phyloP scores from a whole-genome alignment of 23 red algal species.

The Pyropia yezoensis region DNA sequence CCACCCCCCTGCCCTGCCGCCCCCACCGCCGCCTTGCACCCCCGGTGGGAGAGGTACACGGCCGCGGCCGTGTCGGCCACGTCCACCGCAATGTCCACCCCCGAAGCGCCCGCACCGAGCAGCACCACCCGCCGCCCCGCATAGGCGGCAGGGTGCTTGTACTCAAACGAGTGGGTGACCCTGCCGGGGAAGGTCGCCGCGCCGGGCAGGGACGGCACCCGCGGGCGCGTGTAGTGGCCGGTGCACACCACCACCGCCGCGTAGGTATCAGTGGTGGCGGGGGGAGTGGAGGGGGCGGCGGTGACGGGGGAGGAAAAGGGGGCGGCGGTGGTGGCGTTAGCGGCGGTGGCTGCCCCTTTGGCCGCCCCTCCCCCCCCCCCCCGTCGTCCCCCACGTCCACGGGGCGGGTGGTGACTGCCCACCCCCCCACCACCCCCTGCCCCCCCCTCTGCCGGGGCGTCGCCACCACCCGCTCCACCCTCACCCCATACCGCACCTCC shows the following conservation, averaged over 20 bases:
- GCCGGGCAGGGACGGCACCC: conserved; percentile 17
- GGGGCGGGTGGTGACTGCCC: neutral
- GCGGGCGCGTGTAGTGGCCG: conserved; percentile 73
- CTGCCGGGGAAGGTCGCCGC: conserved; percentile 4
- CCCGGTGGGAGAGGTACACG: conserved; percentile 47
- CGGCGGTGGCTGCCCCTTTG: conserved; percentile 48
- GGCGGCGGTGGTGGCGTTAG: conserved; percentile 57
- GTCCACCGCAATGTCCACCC: conserved; percentile 80
- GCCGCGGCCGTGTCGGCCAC: conserved; percentile 23
- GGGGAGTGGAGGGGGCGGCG: conserved; percentile 23
- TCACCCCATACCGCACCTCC: conserved; percentile 22
- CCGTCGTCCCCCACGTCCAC: neutral
- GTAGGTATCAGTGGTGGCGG: neutral
- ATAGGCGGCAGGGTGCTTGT: conserved; percentile 25
- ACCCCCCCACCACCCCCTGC: conserved; percentile 1
- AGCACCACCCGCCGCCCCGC: conserved; percentile 35
- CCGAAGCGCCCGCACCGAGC: conserved; percentile 68
- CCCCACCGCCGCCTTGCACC: neutral
- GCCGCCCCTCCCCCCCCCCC: neutral
- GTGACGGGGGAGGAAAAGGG: conserved; percentile 14
- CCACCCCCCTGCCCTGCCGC: neutral
- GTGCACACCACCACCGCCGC: conserved; percentile 81
- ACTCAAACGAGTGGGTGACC: conserved; percentile 46
- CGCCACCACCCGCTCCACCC: conserved; percentile 4
- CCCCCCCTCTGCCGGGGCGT: neutral